Evolutionary conservation across 2,329 filamentous ascomycete genomes (phyloP), one percentile per base, ranked within the genome.

Genomic region (Sclerotinia minor): DNA sequence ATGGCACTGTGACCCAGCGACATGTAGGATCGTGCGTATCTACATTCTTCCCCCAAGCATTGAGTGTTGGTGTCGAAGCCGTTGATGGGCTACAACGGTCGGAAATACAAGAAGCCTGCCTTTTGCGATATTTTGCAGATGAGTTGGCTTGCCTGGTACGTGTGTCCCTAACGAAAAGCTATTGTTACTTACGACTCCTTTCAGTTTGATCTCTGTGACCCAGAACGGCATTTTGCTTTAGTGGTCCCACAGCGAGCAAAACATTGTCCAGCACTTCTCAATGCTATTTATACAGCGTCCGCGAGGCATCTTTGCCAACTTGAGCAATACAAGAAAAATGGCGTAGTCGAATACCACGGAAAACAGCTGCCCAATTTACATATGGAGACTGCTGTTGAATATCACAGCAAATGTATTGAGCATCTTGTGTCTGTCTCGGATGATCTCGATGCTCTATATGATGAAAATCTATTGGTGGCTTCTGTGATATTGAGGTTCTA

Each of bases 191-290:
- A 54, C 19, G 24, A 44, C 49, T 38, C 41, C 67, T 29, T 15
- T 21, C 45, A 71, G 79, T 79, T 81, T 68, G 80, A 82, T 68
- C 73, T 79, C 4, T 81, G 80, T 68, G 80, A 82, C 53, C 76
- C 76, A 15, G 75, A 78, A 41, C 76, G 77, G 7, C 79, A 81
- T 71, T 82, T 82, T 69, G 77, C 76, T 3, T 76, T 76, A 19
- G 77, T 79, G 29, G 79, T 82, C 2, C 80, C 80, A 3, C 77
- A 78, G 47, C 73, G 79, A 63, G 80, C 80, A 8, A 76, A 77
- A 3, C 71, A 75, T 35, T 80, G 78, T 50, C 78, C 79, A 0
- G 76, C 81, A 24, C 71, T 83, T 24, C 68, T 74, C 21, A 69
- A 71, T 52, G 72, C 73, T 8, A 73, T 74, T 70, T 78, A 67